Evolutionary conservation across 2,329 filamentous ascomycete species (phyloP).

Genomic region (Berkeleyomyces rouxiae): DNA sequence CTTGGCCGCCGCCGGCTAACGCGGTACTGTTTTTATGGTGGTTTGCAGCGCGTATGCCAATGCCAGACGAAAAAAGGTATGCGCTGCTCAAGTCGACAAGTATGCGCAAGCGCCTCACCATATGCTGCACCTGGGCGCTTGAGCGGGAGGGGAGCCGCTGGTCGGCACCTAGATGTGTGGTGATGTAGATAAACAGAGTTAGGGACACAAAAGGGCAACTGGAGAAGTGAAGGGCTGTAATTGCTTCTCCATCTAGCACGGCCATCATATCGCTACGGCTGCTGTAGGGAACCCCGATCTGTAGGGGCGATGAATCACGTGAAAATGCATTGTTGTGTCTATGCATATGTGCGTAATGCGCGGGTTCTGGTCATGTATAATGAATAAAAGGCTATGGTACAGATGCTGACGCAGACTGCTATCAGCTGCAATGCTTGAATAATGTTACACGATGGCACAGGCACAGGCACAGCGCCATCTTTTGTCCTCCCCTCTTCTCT

Average conservation of each 20-base stretch:
- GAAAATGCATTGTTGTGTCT: neutral
- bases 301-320: too few relatives aligned
- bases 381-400: neutral
- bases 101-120: slow-evolving; percentile 66
- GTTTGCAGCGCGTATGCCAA: slow-evolving; percentile 69
- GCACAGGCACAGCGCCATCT: neutral
- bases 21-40: slow-evolving; percentile 73
- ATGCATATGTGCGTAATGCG: neutral
- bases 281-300: too few relatives aligned
- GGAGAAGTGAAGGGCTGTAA: neutral
- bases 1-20: slow-evolving; percentile 62
- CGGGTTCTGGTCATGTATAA: neutral
- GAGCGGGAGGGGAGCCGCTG: slow-evolving; percentile 54
- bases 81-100: slow-evolving; percentile 54
- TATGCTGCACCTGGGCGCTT: slow-evolving; percentile 63
- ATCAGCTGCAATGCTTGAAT: neutral
- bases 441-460: neutral
- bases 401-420: neutral
- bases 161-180: slow-evolving; percentile 32
- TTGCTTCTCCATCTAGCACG: too few relatives aligned
- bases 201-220: neutral
- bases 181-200: slow-evolving; percentile 4
- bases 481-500: neutral
- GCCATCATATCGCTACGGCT: too few relatives aligned
- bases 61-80: slow-evolving; percentile 66